Percentiles rank a stretch among this genome's conserved stretches.
Evolutionary conservation across 139 green algal genomes (phyloP).

Genomic region (Micractinium sp.): DNA sequence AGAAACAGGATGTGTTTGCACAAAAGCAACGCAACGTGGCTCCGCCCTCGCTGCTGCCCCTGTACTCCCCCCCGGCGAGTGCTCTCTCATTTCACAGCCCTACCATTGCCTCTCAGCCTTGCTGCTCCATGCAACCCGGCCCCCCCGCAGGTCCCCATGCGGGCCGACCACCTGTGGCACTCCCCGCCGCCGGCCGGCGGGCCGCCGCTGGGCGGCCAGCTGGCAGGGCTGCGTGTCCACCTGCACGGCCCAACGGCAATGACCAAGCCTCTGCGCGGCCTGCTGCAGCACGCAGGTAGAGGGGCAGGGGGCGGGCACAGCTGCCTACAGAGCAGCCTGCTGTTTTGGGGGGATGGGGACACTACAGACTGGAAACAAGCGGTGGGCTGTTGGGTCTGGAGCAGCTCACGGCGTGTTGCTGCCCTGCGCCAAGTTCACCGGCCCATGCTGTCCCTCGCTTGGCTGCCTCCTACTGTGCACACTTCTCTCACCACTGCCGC

Average conservation of each 20-base stretch:
- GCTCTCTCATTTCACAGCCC: background rate
- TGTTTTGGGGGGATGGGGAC: background rate
- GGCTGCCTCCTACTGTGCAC: background rate
- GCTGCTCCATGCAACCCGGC: background rate
- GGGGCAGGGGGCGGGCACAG: background rate
- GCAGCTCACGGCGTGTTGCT: too few relatives aligned
- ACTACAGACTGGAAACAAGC: too few relatives aligned
- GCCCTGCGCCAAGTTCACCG: too few relatives aligned
- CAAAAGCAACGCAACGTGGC: too few relatives aligned
- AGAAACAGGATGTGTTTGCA: too few relatives aligned
- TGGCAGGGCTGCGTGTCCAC: constrained; percentile 17
- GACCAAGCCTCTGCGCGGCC: background rate
- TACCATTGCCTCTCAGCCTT: background rate
- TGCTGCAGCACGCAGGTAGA: constrained; percentile 16
- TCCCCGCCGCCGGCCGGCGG: background rate
- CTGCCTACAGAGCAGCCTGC: background rate
- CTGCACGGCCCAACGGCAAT: background rate
- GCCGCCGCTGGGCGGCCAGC: background rate
- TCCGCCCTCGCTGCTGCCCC: too few relatives aligned
- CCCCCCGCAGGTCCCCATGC: constrained; percentile 2
- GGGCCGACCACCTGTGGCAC: background rate
- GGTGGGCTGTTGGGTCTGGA: too few relatives aligned
- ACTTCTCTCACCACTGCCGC: background rate
- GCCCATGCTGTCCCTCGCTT: background rate
- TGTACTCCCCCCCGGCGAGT: too few relatives aligned